Evolutionary conservation across 2,329 filamentous ascomycete species (phyloP).

Genomic region (Trichoderma pleuroti): DNA sequence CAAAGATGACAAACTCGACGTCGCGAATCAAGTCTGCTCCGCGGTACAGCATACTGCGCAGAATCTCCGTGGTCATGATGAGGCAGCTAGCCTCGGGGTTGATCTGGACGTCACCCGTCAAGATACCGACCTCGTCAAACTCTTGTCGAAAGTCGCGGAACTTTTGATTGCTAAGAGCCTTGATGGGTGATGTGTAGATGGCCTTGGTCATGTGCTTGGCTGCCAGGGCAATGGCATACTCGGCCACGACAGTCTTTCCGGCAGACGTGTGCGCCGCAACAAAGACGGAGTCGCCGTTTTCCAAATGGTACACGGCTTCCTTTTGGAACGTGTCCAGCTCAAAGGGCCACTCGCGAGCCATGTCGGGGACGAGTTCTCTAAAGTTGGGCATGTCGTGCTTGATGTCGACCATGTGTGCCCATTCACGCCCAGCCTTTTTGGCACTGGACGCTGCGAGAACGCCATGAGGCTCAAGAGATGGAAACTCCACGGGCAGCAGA

Average conservation of each 20-base stretch:
- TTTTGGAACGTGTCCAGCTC: conserved; percentile 98
- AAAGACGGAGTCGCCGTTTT: conserved; percentile 95
- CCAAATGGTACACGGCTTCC: conserved; percentile 94
- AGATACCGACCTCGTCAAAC: conserved; percentile 93
- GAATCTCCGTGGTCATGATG: conserved; percentile 98
- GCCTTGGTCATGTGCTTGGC: conserved; percentile 99
- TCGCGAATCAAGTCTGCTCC: conserved; percentile 94
- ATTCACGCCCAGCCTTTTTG: conserved; percentile 77
- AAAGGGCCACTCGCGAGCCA: conserved; percentile 95
- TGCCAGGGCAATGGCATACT: conserved; percentile 94
- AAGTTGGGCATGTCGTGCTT: conserved; percentile 94
- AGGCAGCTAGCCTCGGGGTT: conserved; percentile 95
- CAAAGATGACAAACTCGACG: conserved; percentile 98
- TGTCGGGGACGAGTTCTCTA: conserved; percentile 85
- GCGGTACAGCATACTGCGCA: conserved; percentile 96
- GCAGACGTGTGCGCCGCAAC: conserved; percentile 97
- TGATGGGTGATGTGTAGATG: conserved; percentile 98
- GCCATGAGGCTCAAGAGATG: conserved; percentile 81
- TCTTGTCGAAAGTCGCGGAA: conserved; percentile 88
- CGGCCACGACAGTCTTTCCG: conserved; percentile 95
- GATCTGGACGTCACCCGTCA: conserved; percentile 97
- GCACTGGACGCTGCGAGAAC: conserved; percentile 67
- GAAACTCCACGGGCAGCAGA: conserved; percentile 87
- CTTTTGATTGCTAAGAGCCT: conserved; percentile 97
- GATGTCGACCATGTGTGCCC: conserved; percentile 98